A percentile compares a stretch with the other conserved stretches of the same genome.
These are phyloP conservation scores for Porogramme epimiltina DNA, from an alignment of 1,284 basidiomycete species.

Conservation along the genomic window DNA sequence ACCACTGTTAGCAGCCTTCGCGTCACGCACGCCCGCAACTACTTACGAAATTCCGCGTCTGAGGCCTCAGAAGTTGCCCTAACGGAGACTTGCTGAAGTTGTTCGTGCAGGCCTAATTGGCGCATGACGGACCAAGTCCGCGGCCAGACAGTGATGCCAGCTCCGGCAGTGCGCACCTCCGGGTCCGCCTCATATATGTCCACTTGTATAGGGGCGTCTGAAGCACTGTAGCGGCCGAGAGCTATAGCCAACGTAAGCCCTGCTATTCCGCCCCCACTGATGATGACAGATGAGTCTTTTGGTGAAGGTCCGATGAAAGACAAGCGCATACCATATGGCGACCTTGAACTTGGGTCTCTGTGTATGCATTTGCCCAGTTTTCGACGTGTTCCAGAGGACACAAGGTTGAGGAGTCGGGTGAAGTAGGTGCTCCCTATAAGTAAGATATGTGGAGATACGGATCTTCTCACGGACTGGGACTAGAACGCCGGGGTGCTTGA, in stretches of 20 bases:
- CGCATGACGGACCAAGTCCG: conserved; percentile 39
- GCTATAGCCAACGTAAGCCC: conserved; percentile 39
- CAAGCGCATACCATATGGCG: neutral
- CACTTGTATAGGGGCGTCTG: conserved; percentile 25
- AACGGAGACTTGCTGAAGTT: conserved; percentile 27
- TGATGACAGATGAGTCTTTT: neutral
- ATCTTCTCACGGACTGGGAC: too few relatives aligned
- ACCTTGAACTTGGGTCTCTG: neutral
- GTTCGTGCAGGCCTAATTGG: conserved; percentile 33
- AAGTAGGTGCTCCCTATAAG: too few relatives aligned
- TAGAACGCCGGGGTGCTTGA: too few relatives aligned
- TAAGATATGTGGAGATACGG: too few relatives aligned
- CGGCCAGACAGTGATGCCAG: conserved; percentile 39
- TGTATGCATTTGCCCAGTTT: too few relatives aligned
- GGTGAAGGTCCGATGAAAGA: neutral
- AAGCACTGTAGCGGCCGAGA: conserved; percentile 29
- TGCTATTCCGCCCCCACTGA: conserved; percentile 40
- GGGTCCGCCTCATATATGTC: conserved; percentile 38
- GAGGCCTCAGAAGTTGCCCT: neutral
- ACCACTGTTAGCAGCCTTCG: neutral
- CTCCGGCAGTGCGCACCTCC: conserved; percentile 35
- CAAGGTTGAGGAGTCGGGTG: too few relatives aligned
- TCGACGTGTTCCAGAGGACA: too few relatives aligned
- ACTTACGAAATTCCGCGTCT: neutral
- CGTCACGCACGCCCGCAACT: neutral